These are phyloP conservation scores for Gleditsia sinensis DNA, from an alignment of 306 rosid genomes.

Conservation along the genomic window DNA sequence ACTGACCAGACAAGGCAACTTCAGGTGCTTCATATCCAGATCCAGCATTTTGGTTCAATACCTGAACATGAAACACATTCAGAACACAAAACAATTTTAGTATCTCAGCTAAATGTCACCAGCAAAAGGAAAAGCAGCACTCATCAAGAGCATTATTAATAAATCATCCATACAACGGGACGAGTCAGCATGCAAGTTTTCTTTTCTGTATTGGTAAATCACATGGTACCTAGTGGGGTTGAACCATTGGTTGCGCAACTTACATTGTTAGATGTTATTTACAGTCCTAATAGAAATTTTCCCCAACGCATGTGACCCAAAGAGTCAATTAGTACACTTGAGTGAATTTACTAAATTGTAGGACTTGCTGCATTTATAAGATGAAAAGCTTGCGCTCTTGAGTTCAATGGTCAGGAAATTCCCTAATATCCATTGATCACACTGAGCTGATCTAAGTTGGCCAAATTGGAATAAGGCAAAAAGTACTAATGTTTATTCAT, in stretches of 20 bases:
- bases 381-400: neutral
- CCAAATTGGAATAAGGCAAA: neutral
- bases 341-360: neutral
- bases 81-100: constrained; percentile 11
- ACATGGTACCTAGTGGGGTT: neutral
- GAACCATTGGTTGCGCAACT: constrained; percentile 4
- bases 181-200: neutral
- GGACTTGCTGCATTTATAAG: neutral
- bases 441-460: neutral
- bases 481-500: neutral
- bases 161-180: constrained; percentile 32
- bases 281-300: neutral
- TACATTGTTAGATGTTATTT: constrained; percentile 18
- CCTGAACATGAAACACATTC: constrained; percentile 42
- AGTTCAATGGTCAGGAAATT: neutral
- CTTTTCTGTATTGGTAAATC: constrained; percentile 20
- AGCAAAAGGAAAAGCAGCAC: constrained; percentile 19
- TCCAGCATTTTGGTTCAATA: constrained; percentile 67
- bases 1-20: constrained; percentile 78
- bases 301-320: neutral
- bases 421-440: neutral
- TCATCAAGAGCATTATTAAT: neutral
- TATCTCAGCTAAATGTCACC: neutral
- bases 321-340: neutral
- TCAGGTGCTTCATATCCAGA: constrained; percentile 91